phyloP scores from a whole-genome alignment of 139 green algal genomes.

The Tetradesmus obliquus region DNA sequence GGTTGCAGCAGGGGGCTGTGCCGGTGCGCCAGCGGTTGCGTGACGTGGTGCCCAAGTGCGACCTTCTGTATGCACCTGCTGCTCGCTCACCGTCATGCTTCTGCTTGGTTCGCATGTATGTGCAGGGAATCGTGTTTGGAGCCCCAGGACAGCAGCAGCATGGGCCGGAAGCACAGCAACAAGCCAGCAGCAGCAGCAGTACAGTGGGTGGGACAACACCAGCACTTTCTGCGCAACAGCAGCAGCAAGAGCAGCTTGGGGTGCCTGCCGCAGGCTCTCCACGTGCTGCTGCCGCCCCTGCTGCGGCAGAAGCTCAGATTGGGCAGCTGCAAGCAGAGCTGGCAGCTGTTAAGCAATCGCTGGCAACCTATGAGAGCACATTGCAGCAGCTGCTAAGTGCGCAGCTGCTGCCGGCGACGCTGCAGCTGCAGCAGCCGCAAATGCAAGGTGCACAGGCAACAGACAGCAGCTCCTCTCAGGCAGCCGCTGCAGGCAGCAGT shows the following conservation, averaged over 20 bases:
- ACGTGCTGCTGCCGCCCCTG: neutral
- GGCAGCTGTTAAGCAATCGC: constrained; percentile 31
- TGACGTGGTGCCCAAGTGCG: neutral
- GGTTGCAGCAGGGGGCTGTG: neutral
- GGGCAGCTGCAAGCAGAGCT: constrained; percentile 23
- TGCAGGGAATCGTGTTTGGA: neutral
- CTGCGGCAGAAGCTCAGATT: neutral
- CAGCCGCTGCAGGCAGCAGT: neutral
- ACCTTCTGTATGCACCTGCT: neutral
- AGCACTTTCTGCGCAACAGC: neutral
- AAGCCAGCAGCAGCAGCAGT: constrained; percentile 7
- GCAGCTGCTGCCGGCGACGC: neutral
- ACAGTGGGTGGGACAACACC: neutral
- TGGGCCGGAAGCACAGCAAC: neutral
- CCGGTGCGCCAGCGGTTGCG: neutral
- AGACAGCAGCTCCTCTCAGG: neutral
- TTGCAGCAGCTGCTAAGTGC: constrained; percentile 16
- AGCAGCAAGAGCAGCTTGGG: neutral
- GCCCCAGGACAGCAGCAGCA: neutral
- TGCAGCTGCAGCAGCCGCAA: constrained; percentile 17
- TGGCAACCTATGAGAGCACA: constrained; percentile 36
- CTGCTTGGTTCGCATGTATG: neutral
- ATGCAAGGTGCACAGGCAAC: neutral
- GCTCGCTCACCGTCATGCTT: neutral
- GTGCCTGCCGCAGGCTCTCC: neutral